These are phyloP conservation scores for Sequoia sempervirens DNA, from an alignment of 75 land plant species.

Conservation along the genomic window DNA sequence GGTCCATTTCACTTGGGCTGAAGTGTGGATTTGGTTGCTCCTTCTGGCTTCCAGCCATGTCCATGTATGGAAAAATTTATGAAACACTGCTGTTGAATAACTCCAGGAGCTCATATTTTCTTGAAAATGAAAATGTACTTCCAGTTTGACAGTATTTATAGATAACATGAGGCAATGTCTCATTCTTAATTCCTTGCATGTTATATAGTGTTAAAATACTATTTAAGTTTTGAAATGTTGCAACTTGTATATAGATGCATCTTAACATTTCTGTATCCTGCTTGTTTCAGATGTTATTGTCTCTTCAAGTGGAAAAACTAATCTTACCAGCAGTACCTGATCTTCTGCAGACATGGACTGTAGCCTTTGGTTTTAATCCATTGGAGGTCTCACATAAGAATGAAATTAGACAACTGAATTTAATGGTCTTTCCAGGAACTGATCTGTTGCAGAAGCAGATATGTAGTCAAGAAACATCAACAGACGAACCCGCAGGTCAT, in stretches of 20 bases:
- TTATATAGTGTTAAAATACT: background rate
- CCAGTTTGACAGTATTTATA: background rate
- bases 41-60: background rate
- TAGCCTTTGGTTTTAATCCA: conserved; percentile 58
- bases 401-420: conserved; percentile 54
- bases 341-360: conserved; percentile 68
- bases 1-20: background rate
- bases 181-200: background rate
- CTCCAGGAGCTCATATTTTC: background rate
- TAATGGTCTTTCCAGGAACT: conserved; percentile 74
- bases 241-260: background rate
- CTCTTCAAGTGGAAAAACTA: conserved; percentile 54
- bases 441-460: conserved; percentile 59
- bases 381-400: conserved; percentile 38
- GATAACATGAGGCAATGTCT: background rate
- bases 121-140: background rate
- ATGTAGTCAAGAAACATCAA: background rate
- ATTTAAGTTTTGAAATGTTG: background rate
- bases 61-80: background rate
- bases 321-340: conserved; percentile 81
- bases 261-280: background rate
- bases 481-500: background rate
- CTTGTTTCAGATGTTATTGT: conserved; percentile 44
- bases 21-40: background rate
- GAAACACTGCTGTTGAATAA: background rate